These are phyloP conservation scores for Tubosaeta sp. DNA, from an alignment of 768 basidiomycete species.

Conservation along the genomic window DNA sequence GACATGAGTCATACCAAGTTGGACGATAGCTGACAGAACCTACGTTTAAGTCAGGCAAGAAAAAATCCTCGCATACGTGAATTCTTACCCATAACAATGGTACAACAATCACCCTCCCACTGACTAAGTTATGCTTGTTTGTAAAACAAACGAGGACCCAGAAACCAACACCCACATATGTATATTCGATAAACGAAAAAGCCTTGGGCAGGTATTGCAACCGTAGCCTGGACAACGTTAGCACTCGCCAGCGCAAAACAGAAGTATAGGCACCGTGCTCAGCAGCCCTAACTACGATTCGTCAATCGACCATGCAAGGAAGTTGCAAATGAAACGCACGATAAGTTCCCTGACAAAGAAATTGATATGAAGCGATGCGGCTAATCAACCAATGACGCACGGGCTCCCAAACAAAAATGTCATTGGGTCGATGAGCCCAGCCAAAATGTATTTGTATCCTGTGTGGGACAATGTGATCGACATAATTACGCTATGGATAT, in stretches of 20 bases:
- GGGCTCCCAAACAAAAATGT: not conserved
- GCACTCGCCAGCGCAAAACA: too few relatives aligned
- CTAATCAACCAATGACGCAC: not conserved
- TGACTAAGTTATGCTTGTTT: not conserved
- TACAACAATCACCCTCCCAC: not conserved
- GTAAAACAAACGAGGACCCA: not conserved
- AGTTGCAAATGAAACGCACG: not conserved
- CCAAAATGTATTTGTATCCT: not conserved
- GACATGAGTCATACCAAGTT: slow-evolving; percentile 4
- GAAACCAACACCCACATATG: not conserved
- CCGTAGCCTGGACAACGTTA: not conserved
- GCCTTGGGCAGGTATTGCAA: not conserved
- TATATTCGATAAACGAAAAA: not conserved
- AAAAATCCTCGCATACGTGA: not conserved
- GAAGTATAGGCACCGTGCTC: not conserved
- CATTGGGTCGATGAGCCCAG: not conserved
- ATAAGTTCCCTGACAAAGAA: not conserved
- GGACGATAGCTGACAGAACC: not conserved
- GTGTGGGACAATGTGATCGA: not conserved
- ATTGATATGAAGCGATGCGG: too few relatives aligned
- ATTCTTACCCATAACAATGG: not conserved
- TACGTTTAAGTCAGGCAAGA: not conserved
- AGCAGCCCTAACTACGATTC: not conserved
- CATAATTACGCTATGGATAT: too few relatives aligned
- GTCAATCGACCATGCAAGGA: not conserved